These are phyloP conservation scores for Lepidium campestre DNA, from an alignment of 441 rosid genomes.

Conservation along the genomic window DNA sequence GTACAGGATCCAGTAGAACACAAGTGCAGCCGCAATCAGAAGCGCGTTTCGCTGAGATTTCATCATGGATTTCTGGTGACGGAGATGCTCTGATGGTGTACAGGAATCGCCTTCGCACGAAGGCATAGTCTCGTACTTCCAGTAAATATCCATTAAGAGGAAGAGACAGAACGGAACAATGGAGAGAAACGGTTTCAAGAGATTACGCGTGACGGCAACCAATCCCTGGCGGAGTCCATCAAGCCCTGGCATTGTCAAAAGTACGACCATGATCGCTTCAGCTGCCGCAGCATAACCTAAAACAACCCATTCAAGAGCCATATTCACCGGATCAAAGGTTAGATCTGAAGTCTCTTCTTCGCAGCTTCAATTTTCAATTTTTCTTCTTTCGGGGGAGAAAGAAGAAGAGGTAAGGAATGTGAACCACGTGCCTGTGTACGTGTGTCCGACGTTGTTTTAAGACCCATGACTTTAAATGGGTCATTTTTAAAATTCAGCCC, in stretches of 20 bases:
- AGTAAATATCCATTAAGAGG: slow-evolving; percentile 85
- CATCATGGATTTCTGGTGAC: slow-evolving; percentile 94
- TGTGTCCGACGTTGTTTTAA: slow-evolving; percentile 9
- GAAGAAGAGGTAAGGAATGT: slow-evolving; percentile 6
- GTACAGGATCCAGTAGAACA: slow-evolving; percentile 81
- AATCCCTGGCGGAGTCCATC: slow-evolving; percentile 75
- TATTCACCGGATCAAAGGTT: slow-evolving; percentile 8
- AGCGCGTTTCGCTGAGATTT: slow-evolving; percentile 92
- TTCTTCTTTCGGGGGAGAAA: background rate
- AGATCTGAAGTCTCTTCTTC: slow-evolving; percentile 30
- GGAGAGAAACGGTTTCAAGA: slow-evolving; percentile 79
- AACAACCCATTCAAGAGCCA: slow-evolving; percentile 97
- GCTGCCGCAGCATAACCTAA: slow-evolving; percentile 90
- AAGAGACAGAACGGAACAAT: slow-evolving; percentile 91
- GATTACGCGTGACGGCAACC: slow-evolving; percentile 81
- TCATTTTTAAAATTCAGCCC: background rate
- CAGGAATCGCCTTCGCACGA: slow-evolving; percentile 71
- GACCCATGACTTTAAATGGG: background rate
- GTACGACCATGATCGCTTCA: slow-evolving; percentile 85
- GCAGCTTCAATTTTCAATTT: background rate
- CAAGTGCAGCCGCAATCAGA: slow-evolving; percentile 65
- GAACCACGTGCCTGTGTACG: slow-evolving; percentile 11
- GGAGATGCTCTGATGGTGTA: slow-evolving; percentile 74
- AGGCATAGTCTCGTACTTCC: slow-evolving; percentile 92
- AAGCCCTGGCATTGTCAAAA: slow-evolving; percentile 82